These are phyloP conservation scores for Nemania sp. DNA, from an alignment of 2,329 filamentous ascomycete species.

Conservation along the genomic window DNA sequence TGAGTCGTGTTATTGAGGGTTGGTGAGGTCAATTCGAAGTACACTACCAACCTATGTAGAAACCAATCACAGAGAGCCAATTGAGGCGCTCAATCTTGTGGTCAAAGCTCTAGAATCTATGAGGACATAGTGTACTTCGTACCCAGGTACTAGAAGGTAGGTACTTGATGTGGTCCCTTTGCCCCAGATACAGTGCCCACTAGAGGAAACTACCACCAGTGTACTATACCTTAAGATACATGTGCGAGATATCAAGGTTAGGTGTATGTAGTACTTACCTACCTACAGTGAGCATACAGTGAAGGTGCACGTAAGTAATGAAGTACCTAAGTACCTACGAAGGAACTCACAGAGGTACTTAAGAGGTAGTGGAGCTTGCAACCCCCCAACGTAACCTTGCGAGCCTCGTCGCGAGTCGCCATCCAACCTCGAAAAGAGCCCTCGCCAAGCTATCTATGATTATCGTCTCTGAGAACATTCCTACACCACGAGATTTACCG, in stretches of 20 bases:
- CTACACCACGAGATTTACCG: background rate
- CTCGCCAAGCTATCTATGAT: slow-evolving; percentile 17
- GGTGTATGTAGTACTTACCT: too few relatives aligned
- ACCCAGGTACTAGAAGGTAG: background rate
- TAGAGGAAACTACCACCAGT: too few relatives aligned
- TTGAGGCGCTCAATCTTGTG: slow-evolving; percentile 7
- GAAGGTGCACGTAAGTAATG: background rate
- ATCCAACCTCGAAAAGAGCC: background rate
- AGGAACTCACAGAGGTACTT: background rate
- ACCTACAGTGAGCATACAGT: too few relatives aligned
- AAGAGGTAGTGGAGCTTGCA: background rate
- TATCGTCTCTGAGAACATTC: slow-evolving; percentile 4
- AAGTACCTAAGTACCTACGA: background rate
- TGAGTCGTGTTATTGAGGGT: too few relatives aligned
- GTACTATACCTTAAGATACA: background rate
- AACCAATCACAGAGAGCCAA: slow-evolving; percentile 7
- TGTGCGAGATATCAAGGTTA: background rate
- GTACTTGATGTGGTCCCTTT: background rate
- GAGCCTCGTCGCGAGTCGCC: slow-evolving; percentile 1
- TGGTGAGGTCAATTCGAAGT: slow-evolving; percentile 16
- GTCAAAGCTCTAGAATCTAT: slow-evolving; percentile 13
- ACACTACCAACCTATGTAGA: too few relatives aligned
- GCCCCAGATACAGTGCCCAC: background rate
- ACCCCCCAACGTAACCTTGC: background rate
- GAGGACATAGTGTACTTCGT: too few relatives aligned